Evolutionary conservation across 73 alveolate species (phyloP), one percentile per base, ranked within the genome.

Genomic region (Paraurostyla sp.): DNA sequence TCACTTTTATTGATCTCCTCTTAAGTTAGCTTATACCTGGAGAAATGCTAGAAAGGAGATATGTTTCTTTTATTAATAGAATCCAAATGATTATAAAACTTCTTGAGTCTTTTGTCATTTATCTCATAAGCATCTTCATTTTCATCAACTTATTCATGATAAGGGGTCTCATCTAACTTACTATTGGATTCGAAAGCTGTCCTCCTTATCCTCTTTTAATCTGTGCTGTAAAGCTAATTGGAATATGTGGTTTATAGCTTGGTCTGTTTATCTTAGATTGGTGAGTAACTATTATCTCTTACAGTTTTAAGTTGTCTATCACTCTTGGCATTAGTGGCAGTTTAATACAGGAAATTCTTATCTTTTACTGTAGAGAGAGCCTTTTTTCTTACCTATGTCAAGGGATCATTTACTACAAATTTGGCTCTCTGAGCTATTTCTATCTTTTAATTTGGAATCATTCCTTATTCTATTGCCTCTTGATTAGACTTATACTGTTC

Each of bases 41-140:
- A 6, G 23, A 65, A 65, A 38, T 65, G 41, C 36, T 65, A 38
- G 6, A 65, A 65, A 16, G 82, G 40, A 15, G 56, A 38, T 27
- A 65, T 40, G 41, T 35, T 65, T 35, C 41, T 36, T 1, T 32
- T 1, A 40, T 65, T 65, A 13, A 65, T 65, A 11, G 9, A 3
- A 65, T 65, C 82, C 3, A 65, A 30, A 38, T 65, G 82, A 65
- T 38, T 65, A 40, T 65, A 65, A 65, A 65, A 65, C 36, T 65
- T 32, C 58, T 65, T 65, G 23, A 65, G 25, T 38, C 58, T 65
- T 9, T 25, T 40, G 41, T 65, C 82, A 18, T 65, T 2, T 38
- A 65, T 65, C 2, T 65, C 82, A 40, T 65, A 65, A 65, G n/a
- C n/a, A n/a, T 65, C 82, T 11, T 65, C 58, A 32, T 60, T 30